These are phyloP conservation scores for Cucurbita maxima DNA, from an alignment of 306 rosid genomes.

Conservation along the genomic window DNA sequence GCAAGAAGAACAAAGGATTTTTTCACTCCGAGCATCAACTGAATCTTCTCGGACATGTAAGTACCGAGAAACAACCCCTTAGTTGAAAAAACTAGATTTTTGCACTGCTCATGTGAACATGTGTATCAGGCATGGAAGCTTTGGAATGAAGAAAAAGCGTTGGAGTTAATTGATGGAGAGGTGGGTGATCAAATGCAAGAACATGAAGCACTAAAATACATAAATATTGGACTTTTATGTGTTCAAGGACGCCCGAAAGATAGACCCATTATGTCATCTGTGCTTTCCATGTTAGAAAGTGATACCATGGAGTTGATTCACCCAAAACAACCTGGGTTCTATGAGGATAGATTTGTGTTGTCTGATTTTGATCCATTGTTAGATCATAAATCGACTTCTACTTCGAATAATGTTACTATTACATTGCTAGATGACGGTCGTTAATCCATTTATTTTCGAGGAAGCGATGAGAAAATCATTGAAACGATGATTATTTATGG, in stretches of 20 bases:
- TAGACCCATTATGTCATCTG: slow-evolving; percentile 18
- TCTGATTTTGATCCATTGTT: not conserved
- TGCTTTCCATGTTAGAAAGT: slow-evolving; percentile 11
- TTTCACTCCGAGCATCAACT: slow-evolving; percentile 4
- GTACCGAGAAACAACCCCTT: not conserved
- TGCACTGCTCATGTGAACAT: not conserved
- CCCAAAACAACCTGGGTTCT: slow-evolving; percentile 13
- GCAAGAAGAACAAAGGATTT: slow-evolving; percentile 17
- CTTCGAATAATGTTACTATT: not conserved
- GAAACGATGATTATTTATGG: too few species aligned
- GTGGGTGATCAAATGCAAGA: not conserved
- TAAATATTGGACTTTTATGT: slow-evolving; percentile 17
- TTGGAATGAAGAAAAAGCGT: slow-evolving; percentile 8
- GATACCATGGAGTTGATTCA: slow-evolving; percentile 3
- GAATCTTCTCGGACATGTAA: slow-evolving; percentile 19
- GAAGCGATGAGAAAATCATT: too few species aligned
- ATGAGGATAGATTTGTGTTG: not conserved
- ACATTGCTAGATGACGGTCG: not conserved
- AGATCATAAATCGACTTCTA: not conserved
- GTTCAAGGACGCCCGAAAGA: slow-evolving; percentile 11
- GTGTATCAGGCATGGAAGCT: slow-evolving; percentile 10
- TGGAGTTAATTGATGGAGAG: slow-evolving; percentile 6
- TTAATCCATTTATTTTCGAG: too few species aligned
- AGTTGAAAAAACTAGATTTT: not conserved
- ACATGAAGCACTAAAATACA: slow-evolving; percentile 6